Conservation (phyloP, 2,329 filamentous ascomycete genomes). For the Aspergillus tanneri region DNA sequence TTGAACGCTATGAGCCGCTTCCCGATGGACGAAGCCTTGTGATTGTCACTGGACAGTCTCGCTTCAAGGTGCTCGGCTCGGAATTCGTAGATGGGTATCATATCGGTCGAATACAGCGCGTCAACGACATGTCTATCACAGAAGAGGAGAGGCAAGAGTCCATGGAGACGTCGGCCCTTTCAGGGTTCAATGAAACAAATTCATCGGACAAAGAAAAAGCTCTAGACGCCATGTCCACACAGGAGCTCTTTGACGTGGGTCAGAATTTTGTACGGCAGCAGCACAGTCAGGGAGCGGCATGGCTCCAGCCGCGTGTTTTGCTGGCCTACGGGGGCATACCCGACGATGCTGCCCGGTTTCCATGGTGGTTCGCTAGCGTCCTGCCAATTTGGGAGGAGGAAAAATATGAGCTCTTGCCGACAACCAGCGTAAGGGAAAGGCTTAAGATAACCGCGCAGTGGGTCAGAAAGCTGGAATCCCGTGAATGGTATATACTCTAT, state of each 20-base stretch:
- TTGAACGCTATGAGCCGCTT: constrained; percentile 70
- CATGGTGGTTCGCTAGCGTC: constrained; percentile 87
- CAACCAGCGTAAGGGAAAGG: constrained; percentile 73
- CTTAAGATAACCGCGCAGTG: constrained; percentile 80
- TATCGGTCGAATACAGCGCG: constrained; percentile 70
- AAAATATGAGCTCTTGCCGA: constrained; percentile 73
- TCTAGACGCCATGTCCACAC: constrained; percentile 61
- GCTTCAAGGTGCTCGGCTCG: constrained; percentile 67
- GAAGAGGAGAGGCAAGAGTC: constrained; percentile 78
- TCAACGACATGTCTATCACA: constrained; percentile 77
- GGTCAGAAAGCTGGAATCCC: constrained; percentile 70
- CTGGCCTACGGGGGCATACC: constrained; percentile 76
- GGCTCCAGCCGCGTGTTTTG: constrained; percentile 71
- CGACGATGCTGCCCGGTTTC: constrained; percentile 71
- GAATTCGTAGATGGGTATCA: constrained; percentile 73
- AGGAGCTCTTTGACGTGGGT: constrained; percentile 64
- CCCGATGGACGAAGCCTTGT: constrained; percentile 79
- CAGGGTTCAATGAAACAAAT: constrained; percentile 9
- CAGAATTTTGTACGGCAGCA: constrained; percentile 68
- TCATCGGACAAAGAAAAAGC: constrained; percentile 26
- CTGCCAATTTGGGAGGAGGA: constrained; percentile 74
- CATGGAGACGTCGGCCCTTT: constrained; percentile 54
- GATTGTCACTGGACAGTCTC: constrained; percentile 71
- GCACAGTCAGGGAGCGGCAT: constrained; percentile 66
- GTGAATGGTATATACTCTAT: constrained; percentile 62